Evolutionary conservation across 2,329 filamentous ascomycete species (phyloP), one percentile per base, ranked within the genome.

Genomic region (Aphanocladium album): DNA sequence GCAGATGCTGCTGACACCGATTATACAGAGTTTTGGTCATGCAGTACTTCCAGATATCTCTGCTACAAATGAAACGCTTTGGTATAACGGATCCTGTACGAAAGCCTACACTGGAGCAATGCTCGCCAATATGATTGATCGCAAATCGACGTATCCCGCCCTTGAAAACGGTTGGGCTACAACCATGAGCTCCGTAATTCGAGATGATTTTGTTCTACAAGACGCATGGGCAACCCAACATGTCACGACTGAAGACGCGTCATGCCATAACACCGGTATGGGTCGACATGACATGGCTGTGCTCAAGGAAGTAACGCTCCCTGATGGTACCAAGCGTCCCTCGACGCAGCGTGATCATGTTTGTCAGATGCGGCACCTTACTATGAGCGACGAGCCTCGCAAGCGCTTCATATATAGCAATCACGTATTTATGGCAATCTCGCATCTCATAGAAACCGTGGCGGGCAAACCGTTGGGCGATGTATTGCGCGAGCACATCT

Each of bases 41-140:
- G 33, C 33, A 6, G 33, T n/a, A 23, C 25, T 57, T 5, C 65
- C 25, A 66, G 77, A 73, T 77, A 73, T 3, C 75, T 75, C 59
- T 76, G 75, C 41, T 64, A 72, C 55, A 73, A 72, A 5, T 63
- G 69, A 76, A 30, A 82, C 80, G 0, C 70, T 83, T 1, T 83
- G 81, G 68, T 79, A 78, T 62, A 72, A 74, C 12, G 82, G 77
- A 5, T 81, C 78, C 62, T 80, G 75, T 3, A 81, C 79, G 25
- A 84, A 84, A 66, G 76, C 79, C 5, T 75, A 80, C 60, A 80
- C 77, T 0, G 76, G 79, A 4, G 79, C 79, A 1, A 73, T 74
- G 0, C 67, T 84, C 12, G 65, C 83, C 5, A 76, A 78, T 1
- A 65, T 80, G 1, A 71, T 83, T 4, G 70, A 82, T 2, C 73